A percentile compares a stretch with the other conserved stretches of the same genome.
These are phyloP conservation scores for Aspergillus tubingensis DNA, from an alignment of 2,329 filamentous ascomycete species.

Conservation along the genomic window DNA sequence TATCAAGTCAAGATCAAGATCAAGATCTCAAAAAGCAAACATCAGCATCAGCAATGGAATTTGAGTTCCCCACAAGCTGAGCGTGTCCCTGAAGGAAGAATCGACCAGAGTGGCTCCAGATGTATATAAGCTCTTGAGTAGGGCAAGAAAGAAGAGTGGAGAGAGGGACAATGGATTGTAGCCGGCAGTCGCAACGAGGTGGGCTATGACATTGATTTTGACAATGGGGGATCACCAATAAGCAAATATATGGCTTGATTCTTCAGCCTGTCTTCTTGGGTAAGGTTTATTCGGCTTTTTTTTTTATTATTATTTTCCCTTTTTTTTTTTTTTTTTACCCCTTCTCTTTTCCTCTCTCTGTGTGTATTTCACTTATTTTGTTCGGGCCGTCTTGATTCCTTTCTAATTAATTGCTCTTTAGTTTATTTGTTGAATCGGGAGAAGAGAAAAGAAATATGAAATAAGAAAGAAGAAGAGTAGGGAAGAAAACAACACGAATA, in stretches of 20 bases:
- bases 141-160: neutral
- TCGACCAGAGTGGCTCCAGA: neutral
- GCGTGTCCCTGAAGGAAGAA: neutral
- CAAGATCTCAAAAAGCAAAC: conserved; percentile 18
- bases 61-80: conserved; percentile 6
- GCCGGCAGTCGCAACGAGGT: conserved; percentile 14
- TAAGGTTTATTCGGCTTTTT: conserved; percentile 10
- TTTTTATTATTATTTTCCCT: neutral
- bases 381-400: neutral
- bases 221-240: conserved; percentile 20
- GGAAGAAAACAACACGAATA: conserved; percentile 2
- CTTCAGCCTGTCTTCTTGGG: conserved; percentile 6
- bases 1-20: conserved; percentile 12
- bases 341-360: neutral
- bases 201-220: conserved; percentile 18
- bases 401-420: neutral
- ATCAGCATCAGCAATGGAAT: conserved; percentile 10
- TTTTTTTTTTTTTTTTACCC: neutral
- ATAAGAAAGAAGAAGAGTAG: conserved; percentile 1
- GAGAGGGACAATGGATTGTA: conserved; percentile 6
- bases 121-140: conserved; percentile 13
- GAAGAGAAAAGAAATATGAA: no score
- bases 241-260: conserved; percentile 16
- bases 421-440: neutral
- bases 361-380: neutral